Evolutionary conservation across 2,329 filamentous ascomycete species (phyloP).

Genomic region (Arthrinium puccinioides): DNA sequence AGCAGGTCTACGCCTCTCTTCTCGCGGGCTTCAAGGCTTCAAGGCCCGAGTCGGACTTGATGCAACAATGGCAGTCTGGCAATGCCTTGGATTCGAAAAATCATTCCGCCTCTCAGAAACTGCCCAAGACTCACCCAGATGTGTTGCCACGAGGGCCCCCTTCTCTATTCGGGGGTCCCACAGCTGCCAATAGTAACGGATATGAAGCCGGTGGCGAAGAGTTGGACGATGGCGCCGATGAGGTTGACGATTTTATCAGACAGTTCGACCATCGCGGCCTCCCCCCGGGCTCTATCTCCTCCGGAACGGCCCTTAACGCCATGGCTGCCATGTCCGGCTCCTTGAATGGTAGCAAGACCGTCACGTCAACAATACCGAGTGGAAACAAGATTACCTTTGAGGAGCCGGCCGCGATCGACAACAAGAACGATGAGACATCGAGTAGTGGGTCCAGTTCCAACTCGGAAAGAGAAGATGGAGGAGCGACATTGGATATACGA

Average conservation of each 20-base stretch:
- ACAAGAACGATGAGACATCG: constrained; percentile 13
- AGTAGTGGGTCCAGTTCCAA: constrained; percentile 17
- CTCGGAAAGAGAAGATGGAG: constrained; percentile 12
- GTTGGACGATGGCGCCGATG: constrained; percentile 18
- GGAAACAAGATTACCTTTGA: constrained; percentile 10
- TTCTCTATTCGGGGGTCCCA: too few relatives aligned
- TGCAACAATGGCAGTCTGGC: too few relatives aligned
- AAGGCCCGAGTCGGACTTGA: constrained; percentile 14
- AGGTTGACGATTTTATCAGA: constrained; percentile 18
- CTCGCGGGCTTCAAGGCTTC: constrained; percentile 21
- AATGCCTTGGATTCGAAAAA: too few relatives aligned
- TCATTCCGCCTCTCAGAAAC: too few relatives aligned
- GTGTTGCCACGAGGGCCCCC: too few relatives aligned
- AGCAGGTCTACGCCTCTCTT: constrained; percentile 29
- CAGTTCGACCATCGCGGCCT: constrained; percentile 29
- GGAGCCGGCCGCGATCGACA: constrained; percentile 7
- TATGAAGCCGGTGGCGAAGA: constrained; percentile 16
- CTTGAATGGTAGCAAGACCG: constrained; percentile 17
- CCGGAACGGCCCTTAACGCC: constrained; percentile 24
- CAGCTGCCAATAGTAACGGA: too few relatives aligned
- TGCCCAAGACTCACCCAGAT: too few relatives aligned
- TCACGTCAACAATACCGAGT: constrained; percentile 11
- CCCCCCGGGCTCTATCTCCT: constrained; percentile 30
- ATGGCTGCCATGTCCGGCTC: constrained; percentile 26
- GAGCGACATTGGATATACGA: too few relatives aligned